Conservation (phyloP, 345 rosid genomes). For the Populus deltoides region DNA sequence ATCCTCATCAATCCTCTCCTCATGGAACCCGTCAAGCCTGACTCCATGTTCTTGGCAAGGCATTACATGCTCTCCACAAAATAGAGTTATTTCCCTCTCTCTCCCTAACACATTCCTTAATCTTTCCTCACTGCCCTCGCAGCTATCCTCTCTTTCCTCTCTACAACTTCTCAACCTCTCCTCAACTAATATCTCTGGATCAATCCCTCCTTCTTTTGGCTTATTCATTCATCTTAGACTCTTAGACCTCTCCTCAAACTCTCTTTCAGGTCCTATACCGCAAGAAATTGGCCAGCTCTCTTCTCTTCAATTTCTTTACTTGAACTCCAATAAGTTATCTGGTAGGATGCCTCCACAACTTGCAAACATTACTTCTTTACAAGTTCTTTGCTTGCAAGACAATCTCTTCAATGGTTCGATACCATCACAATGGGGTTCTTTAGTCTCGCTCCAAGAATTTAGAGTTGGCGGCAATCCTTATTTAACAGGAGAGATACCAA, state of each 20-base stretch:
- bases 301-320: conserved; percentile 76
- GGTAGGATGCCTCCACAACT: conserved; percentile 68
- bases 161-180: conserved; percentile 91
- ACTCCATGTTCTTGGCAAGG: conserved; percentile 96
- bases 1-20: conserved; percentile 53
- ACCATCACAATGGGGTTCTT: conserved; percentile 72
- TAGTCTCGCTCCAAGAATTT: conserved; percentile 72
- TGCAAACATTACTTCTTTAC: conserved; percentile 59
- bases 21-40: conserved; percentile 73
- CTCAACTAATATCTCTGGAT: conserved; percentile 78
- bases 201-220: conserved; percentile 78
- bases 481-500: conserved; percentile 72
- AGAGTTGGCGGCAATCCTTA: conserved; percentile 87
- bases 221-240: conserved; percentile 63
- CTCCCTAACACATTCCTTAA: conserved; percentile 81
- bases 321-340: conserved; percentile 70
- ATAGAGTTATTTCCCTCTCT: conserved; percentile 77
- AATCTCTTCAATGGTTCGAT: conserved; percentile 78
- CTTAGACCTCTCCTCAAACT: conserved; percentile 89
- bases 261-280: conserved; percentile 73
- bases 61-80: conserved; percentile 76
- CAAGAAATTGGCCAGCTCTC: conserved; percentile 66
- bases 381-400: conserved; percentile 84
- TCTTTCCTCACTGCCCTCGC: conserved; percentile 64
- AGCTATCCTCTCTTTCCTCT: conserved; percentile 73